Conservation (phyloP, 1,284 basidiomycete genomes). For the Neonothopanus nambi region DNA sequence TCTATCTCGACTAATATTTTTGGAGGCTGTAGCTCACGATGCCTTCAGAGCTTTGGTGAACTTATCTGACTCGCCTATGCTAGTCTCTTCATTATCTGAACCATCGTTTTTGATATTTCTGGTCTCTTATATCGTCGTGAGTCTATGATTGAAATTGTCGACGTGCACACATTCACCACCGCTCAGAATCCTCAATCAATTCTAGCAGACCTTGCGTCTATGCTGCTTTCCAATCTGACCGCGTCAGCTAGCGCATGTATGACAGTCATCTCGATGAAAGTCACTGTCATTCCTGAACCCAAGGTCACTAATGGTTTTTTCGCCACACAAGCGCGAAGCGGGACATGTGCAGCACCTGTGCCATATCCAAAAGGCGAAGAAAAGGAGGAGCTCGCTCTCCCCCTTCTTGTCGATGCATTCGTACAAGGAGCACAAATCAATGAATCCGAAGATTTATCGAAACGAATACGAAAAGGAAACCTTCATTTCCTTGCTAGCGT, state of each 20-base stretch:
- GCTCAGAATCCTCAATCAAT: conserved; percentile 83
- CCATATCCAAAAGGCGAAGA: conserved; percentile 62
- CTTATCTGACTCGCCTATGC: conserved; percentile 81
- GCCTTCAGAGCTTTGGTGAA: conserved; percentile 95
- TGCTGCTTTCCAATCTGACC: conserved; percentile 96
- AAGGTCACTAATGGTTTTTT: conserved; percentile 50
- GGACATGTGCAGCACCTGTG: conserved; percentile 65
- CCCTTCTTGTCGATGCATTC: conserved; percentile 85
- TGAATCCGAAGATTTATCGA: conserved; percentile 44
- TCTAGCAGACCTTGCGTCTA: conserved; percentile 91
- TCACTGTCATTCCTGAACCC: conserved; percentile 60
- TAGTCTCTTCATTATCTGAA: conserved; percentile 74
- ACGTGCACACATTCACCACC: conserved; percentile 3
- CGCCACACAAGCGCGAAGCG: conserved; percentile 73
- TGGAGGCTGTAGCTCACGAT: conserved; percentile 88
- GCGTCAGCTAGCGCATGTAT: conserved; percentile 74
- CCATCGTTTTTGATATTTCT: conserved; percentile 80
- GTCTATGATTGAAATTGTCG: conserved; percentile 31
- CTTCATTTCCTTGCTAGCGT: conserved; percentile 90
- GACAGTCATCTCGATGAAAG: conserved; percentile 64
- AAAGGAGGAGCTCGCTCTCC: conserved; percentile 62
- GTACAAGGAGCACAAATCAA: conserved; percentile 65
- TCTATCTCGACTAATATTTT: conserved; percentile 13
- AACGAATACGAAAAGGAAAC: conserved; percentile 67
- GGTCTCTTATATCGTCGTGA: conserved; percentile 88